phyloP scores from a whole-genome alignment of 192 early-diverging fungal species.

The Lobosporangium transversale region DNA sequence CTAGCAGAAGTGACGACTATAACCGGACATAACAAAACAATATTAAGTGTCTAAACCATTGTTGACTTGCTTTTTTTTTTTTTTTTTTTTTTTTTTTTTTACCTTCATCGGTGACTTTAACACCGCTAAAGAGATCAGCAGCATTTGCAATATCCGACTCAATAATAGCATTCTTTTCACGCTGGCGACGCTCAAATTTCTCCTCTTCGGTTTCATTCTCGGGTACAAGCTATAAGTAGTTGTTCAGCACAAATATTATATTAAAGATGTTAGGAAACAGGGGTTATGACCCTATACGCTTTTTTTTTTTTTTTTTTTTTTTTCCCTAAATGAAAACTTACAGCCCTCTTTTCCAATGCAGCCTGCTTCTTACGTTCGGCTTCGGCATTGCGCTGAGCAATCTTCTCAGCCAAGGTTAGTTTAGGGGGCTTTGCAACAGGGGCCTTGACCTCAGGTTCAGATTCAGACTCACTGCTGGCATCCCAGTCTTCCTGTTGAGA shows the following conservation, averaged over 20 bases:
- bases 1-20: constrained; percentile 42
- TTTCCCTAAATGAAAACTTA: too few relatives aligned
- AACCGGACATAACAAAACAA: neutral
- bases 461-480: constrained; percentile 70
- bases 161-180: constrained; percentile 65
- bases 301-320: too few relatives aligned
- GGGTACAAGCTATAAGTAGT: constrained; percentile 33
- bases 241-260: too few relatives aligned
- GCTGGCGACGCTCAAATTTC: constrained; percentile 60
- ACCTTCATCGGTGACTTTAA: constrained; percentile 63
- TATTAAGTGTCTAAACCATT: neutral
- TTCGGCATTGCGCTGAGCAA: constrained; percentile 68
- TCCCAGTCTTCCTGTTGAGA: constrained; percentile 60
- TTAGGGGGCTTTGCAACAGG: constrained; percentile 44
- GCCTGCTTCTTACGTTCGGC: constrained; percentile 59
- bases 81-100: too few relatives aligned
- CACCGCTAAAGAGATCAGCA: constrained; percentile 71
- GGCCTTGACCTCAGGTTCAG: constrained; percentile 59
- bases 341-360: constrained; percentile 39
- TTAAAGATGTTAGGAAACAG: too few relatives aligned
- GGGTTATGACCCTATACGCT: too few relatives aligned
- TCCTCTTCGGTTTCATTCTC: constrained; percentile 64
- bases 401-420: constrained; percentile 64
- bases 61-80: too few relatives aligned
- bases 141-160: constrained; percentile 72